Percentiles rank a stretch among this genome's conserved stretches.
These are phyloP conservation scores for Microdochium nivale DNA, from an alignment of 2,329 filamentous ascomycete genomes.

Conservation along the genomic window DNA sequence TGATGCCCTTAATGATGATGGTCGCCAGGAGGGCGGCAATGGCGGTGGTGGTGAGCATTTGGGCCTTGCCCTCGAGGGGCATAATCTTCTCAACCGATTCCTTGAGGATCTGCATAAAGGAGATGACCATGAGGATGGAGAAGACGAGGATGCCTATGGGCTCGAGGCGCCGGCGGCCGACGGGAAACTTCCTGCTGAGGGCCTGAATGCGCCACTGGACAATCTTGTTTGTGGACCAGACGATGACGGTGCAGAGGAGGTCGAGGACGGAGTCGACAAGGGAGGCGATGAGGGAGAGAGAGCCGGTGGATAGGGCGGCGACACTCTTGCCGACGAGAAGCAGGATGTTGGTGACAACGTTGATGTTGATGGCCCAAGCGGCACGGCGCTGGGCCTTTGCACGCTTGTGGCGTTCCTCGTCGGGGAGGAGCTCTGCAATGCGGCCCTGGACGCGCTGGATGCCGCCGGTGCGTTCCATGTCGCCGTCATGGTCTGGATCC, in stretches of 20 bases:
- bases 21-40: constrained; percentile 50
- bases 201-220: constrained; percentile 46
- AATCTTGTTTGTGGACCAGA: constrained; percentile 50
- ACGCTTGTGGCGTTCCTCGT: constrained; percentile 41
- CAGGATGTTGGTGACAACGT: constrained; percentile 50
- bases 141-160: constrained; percentile 56
- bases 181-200: constrained; percentile 46
- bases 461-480: constrained; percentile 41
- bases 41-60: constrained; percentile 40
- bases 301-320: constrained; percentile 45
- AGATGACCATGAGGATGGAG: constrained; percentile 54
- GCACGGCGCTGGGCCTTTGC: constrained; percentile 36
- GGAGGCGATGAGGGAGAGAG: constrained; percentile 52
- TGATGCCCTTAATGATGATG: constrained; percentile 49
- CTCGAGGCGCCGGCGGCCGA: constrained; percentile 47
- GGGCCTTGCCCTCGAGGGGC: constrained; percentile 33
- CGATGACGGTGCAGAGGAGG: constrained; percentile 50
- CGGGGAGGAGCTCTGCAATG: constrained; percentile 45
- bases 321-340: constrained; percentile 46
- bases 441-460: constrained; percentile 37
- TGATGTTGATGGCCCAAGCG: constrained; percentile 44
- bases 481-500: constrained; percentile 46
- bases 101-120: constrained; percentile 51
- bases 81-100: constrained; percentile 51
- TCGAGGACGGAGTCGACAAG: constrained; percentile 54